These are phyloP conservation scores for Geosmithia putterillii DNA, from an alignment of 2,329 filamentous ascomycete species.

Conservation along the genomic window DNA sequence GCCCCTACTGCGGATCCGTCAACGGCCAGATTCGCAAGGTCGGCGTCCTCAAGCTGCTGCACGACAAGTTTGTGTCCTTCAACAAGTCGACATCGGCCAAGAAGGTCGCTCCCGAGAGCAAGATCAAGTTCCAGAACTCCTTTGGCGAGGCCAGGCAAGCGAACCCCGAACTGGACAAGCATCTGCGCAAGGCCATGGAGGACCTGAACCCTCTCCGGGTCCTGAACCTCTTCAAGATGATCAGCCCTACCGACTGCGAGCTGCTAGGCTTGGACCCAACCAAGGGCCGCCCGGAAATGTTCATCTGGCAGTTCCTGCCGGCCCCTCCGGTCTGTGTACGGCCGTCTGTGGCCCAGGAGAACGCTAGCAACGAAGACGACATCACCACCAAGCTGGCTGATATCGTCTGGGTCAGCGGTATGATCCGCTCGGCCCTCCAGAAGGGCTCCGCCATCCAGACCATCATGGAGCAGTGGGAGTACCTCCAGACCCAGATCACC, in stretches of 20 bases:
- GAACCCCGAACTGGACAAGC: slow-evolving; percentile 78
- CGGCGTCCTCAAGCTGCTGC: slow-evolving; percentile 82
- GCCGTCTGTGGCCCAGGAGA: slow-evolving; percentile 87
- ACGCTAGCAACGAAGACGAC: slow-evolving; percentile 89
- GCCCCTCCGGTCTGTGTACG: slow-evolving; percentile 90
- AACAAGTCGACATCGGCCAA: slow-evolving; percentile 79
- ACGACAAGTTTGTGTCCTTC: slow-evolving; percentile 83
- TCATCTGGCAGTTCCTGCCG: slow-evolving; percentile 93
- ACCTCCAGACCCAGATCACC: slow-evolving; percentile 84
- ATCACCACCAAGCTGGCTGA: slow-evolving; percentile 94
- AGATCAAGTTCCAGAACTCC: slow-evolving; percentile 74
- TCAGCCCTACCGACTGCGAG: slow-evolving; percentile 78
- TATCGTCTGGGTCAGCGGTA: slow-evolving; percentile 83
- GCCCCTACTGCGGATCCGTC: slow-evolving; percentile 66
- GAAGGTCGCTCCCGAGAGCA: slow-evolving; percentile 72
- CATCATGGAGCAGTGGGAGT: slow-evolving; percentile 98
- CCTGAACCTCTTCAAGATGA: slow-evolving; percentile 81
- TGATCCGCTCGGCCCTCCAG: slow-evolving; percentile 70
- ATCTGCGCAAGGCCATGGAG: slow-evolving; percentile 84
- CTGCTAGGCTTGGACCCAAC: slow-evolving; percentile 77
- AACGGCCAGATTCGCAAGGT: slow-evolving; percentile 92
- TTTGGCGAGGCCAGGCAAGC: slow-evolving; percentile 68
- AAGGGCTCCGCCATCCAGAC: slow-evolving; percentile 78
- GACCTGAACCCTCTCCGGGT: slow-evolving; percentile 85
- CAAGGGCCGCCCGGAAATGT: slow-evolving; percentile 88